phyloP scores from a whole-genome alignment of 495 filamentous ascomycete species.

The Penicillium odoratum region DNA sequence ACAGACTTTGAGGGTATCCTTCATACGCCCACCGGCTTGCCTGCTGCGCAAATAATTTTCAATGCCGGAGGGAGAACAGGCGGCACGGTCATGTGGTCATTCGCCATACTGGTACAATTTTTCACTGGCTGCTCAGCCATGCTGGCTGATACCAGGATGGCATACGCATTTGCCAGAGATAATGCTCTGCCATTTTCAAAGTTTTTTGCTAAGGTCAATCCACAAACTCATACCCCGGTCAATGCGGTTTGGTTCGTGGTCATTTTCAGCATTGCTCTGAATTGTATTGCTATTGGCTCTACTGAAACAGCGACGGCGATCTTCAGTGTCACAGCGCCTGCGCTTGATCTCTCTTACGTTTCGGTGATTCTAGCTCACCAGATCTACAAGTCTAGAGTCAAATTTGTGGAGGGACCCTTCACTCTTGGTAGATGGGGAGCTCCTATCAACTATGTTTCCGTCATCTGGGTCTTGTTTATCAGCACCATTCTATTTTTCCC shows the following conservation, averaged over 20 bases:
- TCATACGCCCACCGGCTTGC: slow-evolving; percentile 61
- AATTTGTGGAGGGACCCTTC: slow-evolving; percentile 64
- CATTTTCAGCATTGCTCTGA: slow-evolving; percentile 57
- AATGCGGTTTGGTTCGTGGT: slow-evolving; percentile 75
- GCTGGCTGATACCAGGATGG: slow-evolving; percentile 72
- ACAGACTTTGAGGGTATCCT: slow-evolving; percentile 63
- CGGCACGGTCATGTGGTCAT: slow-evolving; percentile 67
- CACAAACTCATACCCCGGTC: slow-evolving; percentile 60
- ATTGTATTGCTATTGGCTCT: slow-evolving; percentile 66
- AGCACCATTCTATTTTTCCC: slow-evolving; percentile 70
- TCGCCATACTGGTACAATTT: slow-evolving; percentile 68
- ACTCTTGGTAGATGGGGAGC: slow-evolving; percentile 62
- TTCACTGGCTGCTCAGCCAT: slow-evolving; percentile 72
- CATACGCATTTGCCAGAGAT: slow-evolving; percentile 70
- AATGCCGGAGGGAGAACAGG: slow-evolving; percentile 63
- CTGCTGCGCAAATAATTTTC: slow-evolving; percentile 69
- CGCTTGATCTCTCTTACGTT: slow-evolving; percentile 67
- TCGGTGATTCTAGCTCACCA: slow-evolving; percentile 67
- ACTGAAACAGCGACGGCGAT: slow-evolving; percentile 68
- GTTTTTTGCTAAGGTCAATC: slow-evolving; percentile 59
- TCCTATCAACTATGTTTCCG: slow-evolving; percentile 58
- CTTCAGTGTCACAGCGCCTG: slow-evolving; percentile 70
- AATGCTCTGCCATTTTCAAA: slow-evolving; percentile 69
- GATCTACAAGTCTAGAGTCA: slow-evolving; percentile 56
- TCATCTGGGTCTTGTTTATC: slow-evolving; percentile 68